These are phyloP conservation scores for Cystobasidium tubakii DNA, from an alignment of 768 basidiomycete species.

Conservation along the genomic window DNA sequence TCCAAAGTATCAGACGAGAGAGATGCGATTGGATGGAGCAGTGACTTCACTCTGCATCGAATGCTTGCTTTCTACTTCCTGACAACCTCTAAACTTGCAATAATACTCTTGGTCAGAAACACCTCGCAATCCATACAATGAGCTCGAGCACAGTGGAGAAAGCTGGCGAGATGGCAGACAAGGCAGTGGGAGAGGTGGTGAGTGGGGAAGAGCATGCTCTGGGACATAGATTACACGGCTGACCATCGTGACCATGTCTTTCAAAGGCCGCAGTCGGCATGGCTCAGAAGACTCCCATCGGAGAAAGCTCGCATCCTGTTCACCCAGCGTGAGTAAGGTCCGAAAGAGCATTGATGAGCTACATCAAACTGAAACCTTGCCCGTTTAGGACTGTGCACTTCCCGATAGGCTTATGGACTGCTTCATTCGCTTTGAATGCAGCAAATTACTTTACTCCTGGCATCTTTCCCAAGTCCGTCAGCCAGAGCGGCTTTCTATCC, in stretches of 20 bases:
- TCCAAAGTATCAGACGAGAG: too few relatives aligned
- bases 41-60: too few relatives aligned
- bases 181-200: not conserved
- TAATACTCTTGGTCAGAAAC: too few relatives aligned
- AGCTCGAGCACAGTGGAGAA: constrained; percentile 1
- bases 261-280: constrained; percentile 31
- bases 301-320: constrained; percentile 43
- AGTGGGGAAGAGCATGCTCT: not conserved
- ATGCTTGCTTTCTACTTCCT: too few relatives aligned
- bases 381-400: constrained; percentile 41
- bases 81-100: too few relatives aligned
- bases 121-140: too few relatives aligned
- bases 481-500: constrained; percentile 28
- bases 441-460: constrained; percentile 44
- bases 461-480: constrained; percentile 39
- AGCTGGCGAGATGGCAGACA: not conserved
- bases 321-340: constrained; percentile 37
- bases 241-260: not conserved
- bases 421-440: constrained; percentile 45
- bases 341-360: too few relatives aligned
- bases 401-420: constrained; percentile 44
- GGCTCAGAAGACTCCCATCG: constrained; percentile 21
- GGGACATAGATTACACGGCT: not conserved
- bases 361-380: too few relatives aligned
- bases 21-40: too few relatives aligned